Conservation (phyloP, 2,329 filamentous ascomycete species). For the Fusarium palustre region DNA sequence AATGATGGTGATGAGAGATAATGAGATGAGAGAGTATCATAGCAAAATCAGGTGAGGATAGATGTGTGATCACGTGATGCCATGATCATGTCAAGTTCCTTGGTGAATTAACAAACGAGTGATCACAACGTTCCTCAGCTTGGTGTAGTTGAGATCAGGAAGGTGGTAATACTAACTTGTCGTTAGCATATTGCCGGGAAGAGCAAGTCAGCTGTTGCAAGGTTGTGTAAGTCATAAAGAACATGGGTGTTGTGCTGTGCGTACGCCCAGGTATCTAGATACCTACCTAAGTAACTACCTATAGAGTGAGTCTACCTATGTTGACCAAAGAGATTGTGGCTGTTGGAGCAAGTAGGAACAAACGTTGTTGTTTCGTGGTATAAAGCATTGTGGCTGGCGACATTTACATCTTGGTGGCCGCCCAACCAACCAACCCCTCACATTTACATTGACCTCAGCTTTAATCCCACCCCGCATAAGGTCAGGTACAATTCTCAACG, state of each 20-base stretch:
- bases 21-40: slow-evolving; percentile 18
- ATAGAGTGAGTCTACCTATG: background rate
- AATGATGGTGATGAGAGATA: background rate
- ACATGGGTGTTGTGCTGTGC: too few species aligned
- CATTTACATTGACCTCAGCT: slow-evolving; percentile 14
- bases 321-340: background rate
- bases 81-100: background rate
- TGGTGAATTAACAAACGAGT: background rate
- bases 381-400: slow-evolving; percentile 9
- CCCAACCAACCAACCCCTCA: slow-evolving; percentile 18
- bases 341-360: background rate
- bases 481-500: slow-evolving; percentile 16
- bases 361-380: background rate
- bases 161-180: background rate
- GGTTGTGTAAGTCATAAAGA: background rate
- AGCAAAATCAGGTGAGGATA: slow-evolving; percentile 18
- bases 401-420: background rate
- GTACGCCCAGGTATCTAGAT: too few species aligned
- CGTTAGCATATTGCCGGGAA: background rate
- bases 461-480: slow-evolving; percentile 22
- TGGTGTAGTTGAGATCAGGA: background rate
- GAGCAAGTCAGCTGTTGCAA: background rate
- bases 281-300: too few species aligned
- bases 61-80: slow-evolving; percentile 24
- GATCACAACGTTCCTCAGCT: background rate